Evolutionary conservation across 306 rosid genomes (phyloP), one percentile per base, ranked within the genome.

Genomic region (Lathyrus oleraceus): DNA sequence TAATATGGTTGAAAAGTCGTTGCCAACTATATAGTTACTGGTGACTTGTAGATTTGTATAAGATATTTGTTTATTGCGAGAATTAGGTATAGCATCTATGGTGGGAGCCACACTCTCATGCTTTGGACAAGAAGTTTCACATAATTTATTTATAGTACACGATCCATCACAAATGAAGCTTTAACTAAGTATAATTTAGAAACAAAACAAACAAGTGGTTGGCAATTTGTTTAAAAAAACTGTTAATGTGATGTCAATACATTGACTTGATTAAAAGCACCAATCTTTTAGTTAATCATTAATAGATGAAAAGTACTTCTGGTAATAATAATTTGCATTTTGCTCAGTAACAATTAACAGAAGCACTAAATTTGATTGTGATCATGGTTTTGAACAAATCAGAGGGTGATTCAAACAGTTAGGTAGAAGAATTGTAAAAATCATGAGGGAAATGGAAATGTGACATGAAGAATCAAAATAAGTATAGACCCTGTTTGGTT

Each of bases 1-100:
- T 60, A 10, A 66, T 71, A 40, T 1, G 36, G 63, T 68, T 39
- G 79, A 77, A 73, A 56, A 63, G 73, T 73, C 42, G 38, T 60
- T 62, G 70, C 36, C 5, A 49, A 49, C 56, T 16, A 17, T 16
- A 49, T 3, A 49, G 58, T 4, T 30, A 1, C 35, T 51, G 57
- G 4, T 52, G 59, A 53, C 15, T 53, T 59, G 49, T 64, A 27
- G 36, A 54, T 11, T 48, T 57, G 61, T 67, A 63, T 42, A 67
- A 25, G 75, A 5, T 32, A 32, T 32, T 32, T 32, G 36, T 14
- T 44, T 44, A 44, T 44, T 65, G 36, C 0, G 1, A 23, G 23
- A 11, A 54, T 10, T 23, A 23, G 8, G 32, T 54, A 23, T 54
- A 38, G 61, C 17, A 54, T 11, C 61, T 5, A 54, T 49, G 56